These are phyloP conservation scores for Talaromyces piceae DNA, from an alignment of 2,329 filamentous ascomycete genomes.

Conservation along the genomic window DNA sequence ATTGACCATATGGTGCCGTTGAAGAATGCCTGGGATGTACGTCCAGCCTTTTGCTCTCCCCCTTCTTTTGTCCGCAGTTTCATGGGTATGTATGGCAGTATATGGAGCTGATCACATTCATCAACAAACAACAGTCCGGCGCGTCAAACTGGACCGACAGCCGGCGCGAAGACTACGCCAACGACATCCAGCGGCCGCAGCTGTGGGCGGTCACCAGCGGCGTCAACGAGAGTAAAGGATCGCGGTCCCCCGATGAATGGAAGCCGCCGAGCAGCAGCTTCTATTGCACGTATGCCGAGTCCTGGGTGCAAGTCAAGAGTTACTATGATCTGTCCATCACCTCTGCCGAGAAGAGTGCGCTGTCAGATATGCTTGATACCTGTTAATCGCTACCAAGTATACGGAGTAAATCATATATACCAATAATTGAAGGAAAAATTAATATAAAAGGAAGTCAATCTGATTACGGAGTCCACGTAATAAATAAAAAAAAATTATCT, in stretches of 20 bases:
- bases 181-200: neutral
- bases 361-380: neutral
- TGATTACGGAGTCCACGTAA: neutral
- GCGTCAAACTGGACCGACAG: neutral
- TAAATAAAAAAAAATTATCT: neutral
- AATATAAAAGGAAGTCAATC: neutral
- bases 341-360: neutral
- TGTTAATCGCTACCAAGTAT: no score
- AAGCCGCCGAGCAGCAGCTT: neutral
- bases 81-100: neutral
- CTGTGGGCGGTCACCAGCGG: neutral
- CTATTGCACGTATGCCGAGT: neutral
- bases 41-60: neutral
- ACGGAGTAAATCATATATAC: neutral
- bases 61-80: neutral
- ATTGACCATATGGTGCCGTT: constrained; percentile 1
- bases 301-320: neutral
- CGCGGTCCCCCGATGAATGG: neutral
- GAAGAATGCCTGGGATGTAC: neutral
- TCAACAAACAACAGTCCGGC: neutral
- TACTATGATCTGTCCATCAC: neutral
- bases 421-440: neutral
- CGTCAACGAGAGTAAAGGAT: neutral
- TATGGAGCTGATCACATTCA: no score
- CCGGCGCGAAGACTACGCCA: neutral